Evolutionary conservation across 345 rosid genomes (phyloP).

Genomic region (Euclidium syriacum): DNA sequence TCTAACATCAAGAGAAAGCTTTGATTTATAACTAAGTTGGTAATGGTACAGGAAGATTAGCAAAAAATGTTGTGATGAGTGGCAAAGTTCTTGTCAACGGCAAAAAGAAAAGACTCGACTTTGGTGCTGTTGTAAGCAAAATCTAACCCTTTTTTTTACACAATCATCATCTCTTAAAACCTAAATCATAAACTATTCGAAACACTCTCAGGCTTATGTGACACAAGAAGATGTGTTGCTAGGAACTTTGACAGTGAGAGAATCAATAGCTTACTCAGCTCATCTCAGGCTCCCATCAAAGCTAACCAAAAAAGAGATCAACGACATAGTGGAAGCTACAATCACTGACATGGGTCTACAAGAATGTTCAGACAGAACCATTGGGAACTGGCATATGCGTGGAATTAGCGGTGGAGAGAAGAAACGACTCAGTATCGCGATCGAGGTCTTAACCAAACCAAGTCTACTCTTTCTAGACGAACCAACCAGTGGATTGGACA

Average conservation of each 20-base stretch:
- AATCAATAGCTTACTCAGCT: slow-evolving; percentile 66
- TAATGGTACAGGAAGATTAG: slow-evolving; percentile 70
- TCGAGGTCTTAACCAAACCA: slow-evolving; percentile 69
- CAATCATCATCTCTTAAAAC: background rate
- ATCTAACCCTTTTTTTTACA: background rate
- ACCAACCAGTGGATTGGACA: slow-evolving; percentile 81
- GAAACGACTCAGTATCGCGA: slow-evolving; percentile 70
- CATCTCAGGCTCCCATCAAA: slow-evolving; percentile 55
- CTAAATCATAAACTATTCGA: background rate
- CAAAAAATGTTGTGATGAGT: slow-evolving; percentile 80
- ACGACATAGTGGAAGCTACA: slow-evolving; percentile 49
- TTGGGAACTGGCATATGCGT: slow-evolving; percentile 81
- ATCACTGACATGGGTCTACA: slow-evolving; percentile 66
- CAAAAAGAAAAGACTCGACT: slow-evolving; percentile 55
- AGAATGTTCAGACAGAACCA: slow-evolving; percentile 57
- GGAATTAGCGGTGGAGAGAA: slow-evolving; percentile 89
- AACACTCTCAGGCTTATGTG: slow-evolving; percentile 59
- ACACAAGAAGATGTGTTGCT: slow-evolving; percentile 72
- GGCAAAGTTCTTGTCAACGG: slow-evolving; percentile 89
- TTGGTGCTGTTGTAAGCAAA: slow-evolving; percentile 62
- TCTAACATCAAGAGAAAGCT: background rate
- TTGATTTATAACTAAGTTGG: background rate
- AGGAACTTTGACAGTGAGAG: slow-evolving; percentile 78
- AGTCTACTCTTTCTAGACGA: slow-evolving; percentile 67
- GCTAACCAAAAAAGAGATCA: slow-evolving; percentile 40